Base-by-base conservation (phyloP, 2,329 filamentous ascomycete genomes). In the Penicillium freii region DNA sequence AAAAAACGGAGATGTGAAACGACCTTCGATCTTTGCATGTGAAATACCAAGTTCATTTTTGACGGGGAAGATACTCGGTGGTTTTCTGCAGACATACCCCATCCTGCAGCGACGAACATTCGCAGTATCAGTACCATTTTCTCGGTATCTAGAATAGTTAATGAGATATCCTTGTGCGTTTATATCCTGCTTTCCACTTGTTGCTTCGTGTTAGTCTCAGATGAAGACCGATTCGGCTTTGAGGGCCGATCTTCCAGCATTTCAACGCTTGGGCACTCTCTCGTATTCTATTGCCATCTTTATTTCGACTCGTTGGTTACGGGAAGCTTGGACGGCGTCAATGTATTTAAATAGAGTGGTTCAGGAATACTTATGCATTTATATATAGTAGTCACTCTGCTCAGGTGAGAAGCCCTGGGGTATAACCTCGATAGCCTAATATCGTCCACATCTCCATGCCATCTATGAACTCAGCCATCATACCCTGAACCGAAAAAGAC, bases 1-100 rank as follows among this genome's bases (percentile, higher is more conserved):
- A 27, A 59, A 65, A 52, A 60, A 65, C 56, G 54, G 59, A 47
- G 54, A 65, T 62, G 60, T 57, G 58, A 65, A 51, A 62, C 59
- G 64, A 67, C 55, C 56, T 49, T 56, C 46, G 40, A 59, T 51
- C n/a, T 49, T 49, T 61, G 47, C 48, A 53, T 52, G 46, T 54
- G 54, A 50, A 51, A 54, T 51, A 54, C 51, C 36, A 52, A 45
- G 23, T 33, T 17, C 53, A 54, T 29, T 47, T 38, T 53, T 54
- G 38, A 44, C 56, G 44, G 45, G 54, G 46, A 36, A 44, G 39
- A 45, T 52, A 31, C 21, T 48, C 19, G 25, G 44, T 19, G 21
- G 46, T 54, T 54, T 29, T 39, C 54, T 39, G 43, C 51, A 48
- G 36, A 36, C 42, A 42, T 40, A 46, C 19, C 42, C 34, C 17